Base-by-base conservation (phyloP, 257 asterid genomes). In the Paulownia fortunei region DNA sequence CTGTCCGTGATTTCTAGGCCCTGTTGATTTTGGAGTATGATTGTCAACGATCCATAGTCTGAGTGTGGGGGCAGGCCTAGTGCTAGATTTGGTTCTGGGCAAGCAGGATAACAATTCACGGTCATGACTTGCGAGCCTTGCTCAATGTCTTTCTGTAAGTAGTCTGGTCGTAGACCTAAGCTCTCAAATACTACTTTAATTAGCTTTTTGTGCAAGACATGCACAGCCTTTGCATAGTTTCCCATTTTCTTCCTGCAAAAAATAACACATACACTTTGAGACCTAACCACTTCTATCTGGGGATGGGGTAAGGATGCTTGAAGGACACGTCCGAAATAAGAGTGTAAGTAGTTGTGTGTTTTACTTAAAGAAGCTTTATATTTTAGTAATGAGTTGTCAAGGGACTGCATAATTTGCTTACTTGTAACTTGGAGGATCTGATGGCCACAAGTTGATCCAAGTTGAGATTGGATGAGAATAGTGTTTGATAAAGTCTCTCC, bases 401-500 rank as follows among this genome's bases (percentile, higher is more conserved):
- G 9, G 41, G 44, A 51, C 34, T 69, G 21, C 27, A 21, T 49
- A 13, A 55, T 24, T 71, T 46, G 23, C 87, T 81, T 82, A 91
- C 94, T 84, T 91, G 85, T 89, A 87, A 56, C 54, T 74, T 70
- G 87, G 79, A 56, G 96, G 96, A 51, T 91, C 81, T 69, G 92
- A 84, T 66, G 96, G 94, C 96, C 96, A 91, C 72, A 73, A 46
- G 80, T 89, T 72, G 24, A 89, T 86, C 96, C 96, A 91, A 63
- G 83, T 85, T 68, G 94, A 84, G 83, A 91, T 49, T 77, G 94
- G 91, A 75, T 91, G 74, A 19, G 87, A 82, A 23, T 91, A 91
- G 77, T 82, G 96, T 73, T 91, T 91, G 88, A 91, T 79, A 81
- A 89, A 91, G 84, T 91, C 96, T 71, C 96, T 89, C 96, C 96